Percentiles rank a stretch among this genome's conserved stretches.
These are phyloP conservation scores for Nicotiana attenuata DNA, from an alignment of 257 asterid genomes.

Conservation along the genomic window DNA sequence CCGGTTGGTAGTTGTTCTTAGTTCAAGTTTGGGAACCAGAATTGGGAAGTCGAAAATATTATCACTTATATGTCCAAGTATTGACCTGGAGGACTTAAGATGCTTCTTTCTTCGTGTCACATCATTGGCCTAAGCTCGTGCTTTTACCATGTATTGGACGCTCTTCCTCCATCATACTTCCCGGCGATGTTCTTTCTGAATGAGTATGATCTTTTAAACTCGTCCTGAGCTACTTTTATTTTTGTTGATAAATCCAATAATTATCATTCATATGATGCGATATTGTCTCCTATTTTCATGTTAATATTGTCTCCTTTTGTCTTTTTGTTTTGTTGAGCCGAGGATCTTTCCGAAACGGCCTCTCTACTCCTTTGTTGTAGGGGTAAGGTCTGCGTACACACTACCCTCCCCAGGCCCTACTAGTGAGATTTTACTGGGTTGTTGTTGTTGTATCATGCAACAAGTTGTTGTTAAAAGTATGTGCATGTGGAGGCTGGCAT, in stretches of 20 bases:
- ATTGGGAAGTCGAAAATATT: no score
- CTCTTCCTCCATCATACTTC: not conserved
- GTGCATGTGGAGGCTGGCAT: not conserved
- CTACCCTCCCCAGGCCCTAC: no score
- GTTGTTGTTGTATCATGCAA: not conserved
- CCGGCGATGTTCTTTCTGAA: not conserved
- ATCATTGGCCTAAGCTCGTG: not conserved
- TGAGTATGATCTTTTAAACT: not conserved
- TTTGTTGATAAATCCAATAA: not conserved
- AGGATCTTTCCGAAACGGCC: no score
- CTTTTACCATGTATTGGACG: not conserved
- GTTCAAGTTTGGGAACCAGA: not conserved
- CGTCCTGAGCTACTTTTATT: no score
- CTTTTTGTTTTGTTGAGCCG: no score
- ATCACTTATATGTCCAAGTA: no score
- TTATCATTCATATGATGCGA: not conserved
- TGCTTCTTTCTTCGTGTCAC: not conserved
- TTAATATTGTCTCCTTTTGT: no score
- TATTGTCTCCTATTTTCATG: no score
- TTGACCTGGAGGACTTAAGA: not conserved
- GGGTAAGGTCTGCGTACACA: no score
- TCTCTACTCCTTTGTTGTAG: no score
- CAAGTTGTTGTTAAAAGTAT: not conserved
- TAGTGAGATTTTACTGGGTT: no score
- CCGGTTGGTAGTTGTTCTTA: not conserved